phyloP scores from a whole-genome alignment of 352 stramenopile genomes.

The Phytophthora ramorum region DNA sequence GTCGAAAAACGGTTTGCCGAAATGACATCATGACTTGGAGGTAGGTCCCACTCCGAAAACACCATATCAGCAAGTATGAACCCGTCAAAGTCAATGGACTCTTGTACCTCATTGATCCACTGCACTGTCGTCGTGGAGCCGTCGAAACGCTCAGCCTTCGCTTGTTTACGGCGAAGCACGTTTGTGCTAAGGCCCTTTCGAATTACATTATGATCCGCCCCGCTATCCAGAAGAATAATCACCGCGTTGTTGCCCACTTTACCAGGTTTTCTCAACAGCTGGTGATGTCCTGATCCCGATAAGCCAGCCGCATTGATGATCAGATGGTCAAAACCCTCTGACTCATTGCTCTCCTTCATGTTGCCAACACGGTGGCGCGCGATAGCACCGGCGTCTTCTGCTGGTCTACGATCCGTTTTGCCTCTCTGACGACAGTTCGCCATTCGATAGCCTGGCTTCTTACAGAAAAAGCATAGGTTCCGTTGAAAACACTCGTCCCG shows the following conservation, averaged over 20 bases:
- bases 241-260: neutral
- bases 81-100: constrained; percentile 4
- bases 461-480: constrained; percentile 9
- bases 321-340: neutral
- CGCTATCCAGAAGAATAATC: constrained; percentile 6
- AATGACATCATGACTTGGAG: constrained; percentile 6
- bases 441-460: constrained; percentile 3
- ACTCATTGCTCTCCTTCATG: neutral
- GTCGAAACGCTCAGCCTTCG: constrained; percentile 5
- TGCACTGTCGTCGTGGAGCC: neutral
- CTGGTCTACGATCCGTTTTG: neutral
- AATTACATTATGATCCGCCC: constrained; percentile 13
- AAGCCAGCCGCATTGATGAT: constrained; percentile 11
- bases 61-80: constrained; percentile 1
- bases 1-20: constrained; percentile 22
- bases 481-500: constrained; percentile 2
- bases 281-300: neutral
- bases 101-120: constrained; percentile 17
- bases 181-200: neutral
- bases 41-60: constrained; percentile 19
- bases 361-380: too few species aligned
- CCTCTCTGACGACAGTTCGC: neutral
- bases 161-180: constrained; percentile 8
- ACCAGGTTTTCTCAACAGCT: constrained; percentile 3
- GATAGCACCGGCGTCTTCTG: too few species aligned